Evolutionary conservation across 495 filamentous ascomycete genomes (phyloP).

Genomic region (Aspergillus sparsus): DNA sequence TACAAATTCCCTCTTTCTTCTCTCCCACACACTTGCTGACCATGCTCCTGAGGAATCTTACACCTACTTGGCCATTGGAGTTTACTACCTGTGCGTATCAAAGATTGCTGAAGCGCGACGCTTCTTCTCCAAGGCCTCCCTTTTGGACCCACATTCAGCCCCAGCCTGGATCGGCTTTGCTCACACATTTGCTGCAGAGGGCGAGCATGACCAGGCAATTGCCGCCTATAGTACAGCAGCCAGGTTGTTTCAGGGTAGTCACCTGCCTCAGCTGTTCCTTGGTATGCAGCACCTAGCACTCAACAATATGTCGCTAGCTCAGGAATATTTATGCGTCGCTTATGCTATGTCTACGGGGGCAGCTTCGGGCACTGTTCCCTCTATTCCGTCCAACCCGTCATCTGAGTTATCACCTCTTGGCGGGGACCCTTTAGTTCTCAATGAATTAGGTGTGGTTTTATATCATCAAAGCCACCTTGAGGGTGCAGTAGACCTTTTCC

Average conservation of each 20-base stretch:
- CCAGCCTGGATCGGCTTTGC: conserved; percentile 99
- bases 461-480: conserved; percentile 86
- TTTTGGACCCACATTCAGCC: conserved; percentile 97
- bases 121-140: conserved; percentile 94
- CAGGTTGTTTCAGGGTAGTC: conserved; percentile 92
- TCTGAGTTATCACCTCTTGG: conserved; percentile 51
- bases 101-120: conserved; percentile 91
- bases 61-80: conserved; percentile 89
- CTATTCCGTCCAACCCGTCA: conserved; percentile 42
- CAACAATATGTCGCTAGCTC: conserved; percentile 92
- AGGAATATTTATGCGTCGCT: conserved; percentile 90
- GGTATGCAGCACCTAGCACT: conserved; percentile 98
- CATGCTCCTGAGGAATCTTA: conserved; percentile 86
- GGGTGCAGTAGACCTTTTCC: conserved; percentile 72
- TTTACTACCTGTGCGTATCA: conserved; percentile 88
- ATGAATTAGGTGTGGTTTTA: conserved; percentile 91
- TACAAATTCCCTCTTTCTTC: conserved; percentile 85
- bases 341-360: conserved; percentile 69
- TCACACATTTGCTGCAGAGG: conserved; percentile 99
- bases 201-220: conserved; percentile 98
- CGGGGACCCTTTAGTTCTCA: conserved; percentile 83
- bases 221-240: conserved; percentile 97
- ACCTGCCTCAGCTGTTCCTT: conserved; percentile 92
- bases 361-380: conserved; percentile 35
- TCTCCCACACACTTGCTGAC: conserved; percentile 93